phyloP scores from a whole-genome alignment of 2,329 filamentous ascomycete genomes.

The Thelonectria olida region DNA sequence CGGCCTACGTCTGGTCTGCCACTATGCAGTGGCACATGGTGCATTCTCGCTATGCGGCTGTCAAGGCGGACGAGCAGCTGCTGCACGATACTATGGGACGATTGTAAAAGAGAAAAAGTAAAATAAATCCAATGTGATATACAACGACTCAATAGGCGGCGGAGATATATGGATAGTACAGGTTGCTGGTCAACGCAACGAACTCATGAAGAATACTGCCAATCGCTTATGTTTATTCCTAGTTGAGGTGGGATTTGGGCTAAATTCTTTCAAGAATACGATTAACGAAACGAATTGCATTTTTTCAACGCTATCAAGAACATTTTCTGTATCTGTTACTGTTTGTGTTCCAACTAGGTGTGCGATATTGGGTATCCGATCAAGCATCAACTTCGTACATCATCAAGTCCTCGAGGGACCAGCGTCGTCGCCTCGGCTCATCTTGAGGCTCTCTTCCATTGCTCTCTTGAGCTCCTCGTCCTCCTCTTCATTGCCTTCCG shows the following conservation, averaged over 20 bases:
- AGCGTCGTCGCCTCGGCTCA: constrained; percentile 43
- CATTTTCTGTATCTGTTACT: neutral
- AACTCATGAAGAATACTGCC: neutral
- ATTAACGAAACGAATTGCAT: neutral
- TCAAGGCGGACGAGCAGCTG: constrained; percentile 26
- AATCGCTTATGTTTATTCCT: neutral
- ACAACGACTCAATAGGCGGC: too few relatives aligned
- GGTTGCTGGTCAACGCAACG: neutral
- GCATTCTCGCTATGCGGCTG: constrained; percentile 18
- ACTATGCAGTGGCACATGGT: constrained; percentile 22
- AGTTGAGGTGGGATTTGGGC: too few relatives aligned
- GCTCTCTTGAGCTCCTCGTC: constrained; percentile 67
- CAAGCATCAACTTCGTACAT: neutral
- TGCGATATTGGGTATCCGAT: constrained; percentile 18
- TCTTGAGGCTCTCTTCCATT: constrained; percentile 64
- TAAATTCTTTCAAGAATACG: neutral
- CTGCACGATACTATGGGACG: constrained; percentile 27
- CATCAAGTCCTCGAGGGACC: constrained; percentile 36
- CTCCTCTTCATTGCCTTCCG: constrained; percentile 56
- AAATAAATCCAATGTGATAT: neutral
- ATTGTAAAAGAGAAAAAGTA: neutral
- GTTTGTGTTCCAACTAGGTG: neutral
- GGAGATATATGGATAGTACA: neutral
- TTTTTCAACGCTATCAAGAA: neutral
- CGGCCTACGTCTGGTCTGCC: constrained; percentile 22